These are phyloP conservation scores for Debaryomyces tyrocola DNA, from an alignment of 805 yeast species.

Conservation along the genomic window DNA sequence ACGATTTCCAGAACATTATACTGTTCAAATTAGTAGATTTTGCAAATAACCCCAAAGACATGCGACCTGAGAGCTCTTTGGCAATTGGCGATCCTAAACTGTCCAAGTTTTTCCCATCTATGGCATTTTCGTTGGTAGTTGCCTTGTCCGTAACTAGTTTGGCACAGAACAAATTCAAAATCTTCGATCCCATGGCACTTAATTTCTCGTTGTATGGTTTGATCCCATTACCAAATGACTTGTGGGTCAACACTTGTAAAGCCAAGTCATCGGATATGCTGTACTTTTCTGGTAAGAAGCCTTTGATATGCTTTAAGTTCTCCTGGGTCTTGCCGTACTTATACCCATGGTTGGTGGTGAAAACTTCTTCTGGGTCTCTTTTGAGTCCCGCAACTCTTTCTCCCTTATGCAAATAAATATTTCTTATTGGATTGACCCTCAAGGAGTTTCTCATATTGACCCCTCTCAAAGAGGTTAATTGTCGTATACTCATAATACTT, in stretches of 20 bases:
- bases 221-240: conserved; percentile 89
- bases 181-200: conserved; percentile 67
- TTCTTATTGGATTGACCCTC: conserved; percentile 15
- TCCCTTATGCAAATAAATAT: conserved; percentile 46
- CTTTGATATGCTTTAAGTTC: conserved; percentile 49
- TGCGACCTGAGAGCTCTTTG: conserved; percentile 51
- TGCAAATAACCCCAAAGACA: conserved; percentile 53
- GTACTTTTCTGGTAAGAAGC: conserved; percentile 48
- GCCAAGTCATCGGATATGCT: conserved; percentile 59
- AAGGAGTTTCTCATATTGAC: background rate
- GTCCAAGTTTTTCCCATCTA: conserved; percentile 55
- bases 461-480: conserved; percentile 3
- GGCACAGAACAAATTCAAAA: conserved; percentile 51
- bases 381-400: conserved; percentile 69
- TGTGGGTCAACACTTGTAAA: conserved; percentile 86
- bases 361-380: conserved; percentile 62
- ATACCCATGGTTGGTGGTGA: conserved; percentile 31
- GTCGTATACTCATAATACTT: conserved; percentile 12
- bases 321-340: conserved; percentile 53
- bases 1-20: conserved; percentile 66
- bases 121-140: conserved; percentile 29
- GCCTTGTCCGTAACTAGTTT: conserved; percentile 38
- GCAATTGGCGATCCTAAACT: conserved; percentile 58
- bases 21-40: conserved; percentile 47
- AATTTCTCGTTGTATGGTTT: conserved; percentile 89